Base-by-base conservation (phyloP, 2,329 filamentous ascomycete species). In the Cercospora sp. region DNA sequence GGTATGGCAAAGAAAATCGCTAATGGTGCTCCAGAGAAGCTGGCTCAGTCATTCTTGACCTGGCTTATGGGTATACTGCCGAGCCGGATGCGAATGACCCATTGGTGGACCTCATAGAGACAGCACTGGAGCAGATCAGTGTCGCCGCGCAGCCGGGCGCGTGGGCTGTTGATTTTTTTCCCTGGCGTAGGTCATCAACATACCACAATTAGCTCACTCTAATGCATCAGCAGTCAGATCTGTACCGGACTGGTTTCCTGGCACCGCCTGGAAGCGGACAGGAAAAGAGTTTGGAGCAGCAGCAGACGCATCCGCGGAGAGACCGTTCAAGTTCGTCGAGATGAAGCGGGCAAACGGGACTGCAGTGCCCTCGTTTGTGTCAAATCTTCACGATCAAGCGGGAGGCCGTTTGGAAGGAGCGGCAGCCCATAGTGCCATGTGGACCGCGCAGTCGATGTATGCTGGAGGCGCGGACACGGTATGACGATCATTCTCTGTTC, bases 101-200 rank as follows among this genome's bases (percentile, higher is more conserved):
- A 4, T 74, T 85, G 1, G 78, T 85, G 3, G 76, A 82, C 28
- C 67, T 84, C 9, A 79, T 79, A 0, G 78, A 79, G 2, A 69
- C 77, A 26, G 78, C 80, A 1, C 77, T 85, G 72, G 74, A 75
- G 0, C 66, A 82, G 5, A 83, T 85, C 62, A 74, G 78, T 1
- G 72, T 79, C 23, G 79, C 81, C 5, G 77, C 74, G 12, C 76
- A 80, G 3, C 81, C 83, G 1, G 82, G 83, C 6, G 77, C 74
- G 7, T 85, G 80, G 79, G 68, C 79, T 7, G 83, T 86, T 4
- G 83, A 86, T 64, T 73, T 82, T 0, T 68, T 86, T 1, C 84
- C 83, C 1, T 79, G 79, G 51, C 70, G 68, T 70, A 26, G 53
- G 64, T 48, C n/a, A 31, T 18, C 60, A 7, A 26, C 33, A 16